Conservation (phyloP, 768 basidiomycete genomes). For the Clavaria fumosa region DNA sequence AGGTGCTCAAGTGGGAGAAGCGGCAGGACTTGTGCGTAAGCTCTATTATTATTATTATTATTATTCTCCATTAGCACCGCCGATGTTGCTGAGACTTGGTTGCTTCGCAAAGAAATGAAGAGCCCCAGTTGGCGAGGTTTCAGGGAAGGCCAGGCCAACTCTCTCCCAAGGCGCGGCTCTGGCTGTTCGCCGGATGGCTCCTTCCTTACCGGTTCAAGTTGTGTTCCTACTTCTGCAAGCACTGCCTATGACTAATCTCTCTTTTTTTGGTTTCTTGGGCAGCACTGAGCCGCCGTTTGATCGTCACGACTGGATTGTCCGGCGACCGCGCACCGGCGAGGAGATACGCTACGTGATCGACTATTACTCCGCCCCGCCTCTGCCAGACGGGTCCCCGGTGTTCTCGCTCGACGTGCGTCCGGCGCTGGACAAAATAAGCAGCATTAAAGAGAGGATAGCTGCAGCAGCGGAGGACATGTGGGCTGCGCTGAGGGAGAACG, state of each 20-base stretch:
- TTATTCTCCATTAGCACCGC: constrained; percentile 1
- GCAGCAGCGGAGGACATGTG: constrained; percentile 59
- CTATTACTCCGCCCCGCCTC: constrained; percentile 89
- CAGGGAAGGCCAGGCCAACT: constrained; percentile 84
- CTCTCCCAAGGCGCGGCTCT: constrained; percentile 86
- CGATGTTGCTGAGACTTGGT: constrained; percentile 4
- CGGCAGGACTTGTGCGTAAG: constrained; percentile 40
- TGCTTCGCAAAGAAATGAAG: constrained; percentile 35
- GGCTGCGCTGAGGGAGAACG: constrained; percentile 26
- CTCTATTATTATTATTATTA: background rate
- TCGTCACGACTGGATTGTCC: constrained; percentile 94
- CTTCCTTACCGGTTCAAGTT: constrained; percentile 86
- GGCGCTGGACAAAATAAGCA: constrained; percentile 73
- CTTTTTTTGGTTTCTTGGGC: constrained; percentile 5
- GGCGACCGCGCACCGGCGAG: constrained; percentile 60
- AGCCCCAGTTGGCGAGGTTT: constrained; percentile 68
- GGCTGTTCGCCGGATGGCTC: constrained; percentile 76
- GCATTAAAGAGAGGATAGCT: constrained; percentile 56
- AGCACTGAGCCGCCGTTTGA: constrained; percentile 93
- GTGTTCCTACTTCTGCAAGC: constrained; percentile 14
- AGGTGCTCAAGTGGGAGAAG: constrained; percentile 89
- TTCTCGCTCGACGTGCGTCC: constrained; percentile 94
- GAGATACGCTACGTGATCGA: constrained; percentile 95
- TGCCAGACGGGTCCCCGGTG: constrained; percentile 83
- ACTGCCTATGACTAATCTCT: background rate